These are phyloP conservation scores for Oryza australiensis DNA, from an alignment of 176 grass and related monocot genomes.

Conservation along the genomic window DNA sequence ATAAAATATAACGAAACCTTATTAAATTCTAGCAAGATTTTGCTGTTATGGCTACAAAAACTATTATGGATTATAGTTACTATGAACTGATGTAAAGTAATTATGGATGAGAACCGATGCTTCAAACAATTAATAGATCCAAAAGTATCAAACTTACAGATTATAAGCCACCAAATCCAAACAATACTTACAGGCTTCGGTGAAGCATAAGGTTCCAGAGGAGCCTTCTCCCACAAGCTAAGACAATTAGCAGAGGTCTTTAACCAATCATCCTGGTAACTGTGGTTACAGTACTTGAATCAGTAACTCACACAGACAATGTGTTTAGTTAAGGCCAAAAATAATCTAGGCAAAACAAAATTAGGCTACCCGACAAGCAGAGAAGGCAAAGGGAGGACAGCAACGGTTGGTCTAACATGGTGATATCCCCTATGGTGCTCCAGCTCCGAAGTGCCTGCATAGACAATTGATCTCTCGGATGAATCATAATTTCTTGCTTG, in stretches of 20 bases:
- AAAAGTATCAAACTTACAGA: neutral
- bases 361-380: constrained; percentile 85
- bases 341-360: constrained; percentile 38
- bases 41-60: neutral
- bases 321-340: constrained; percentile 30
- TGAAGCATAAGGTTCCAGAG: constrained; percentile 94
- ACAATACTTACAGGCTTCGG: constrained; percentile 76
- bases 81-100: neutral
- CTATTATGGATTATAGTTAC: neutral
- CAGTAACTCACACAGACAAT: constrained; percentile 35
- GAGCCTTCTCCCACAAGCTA: constrained; percentile 92
- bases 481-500: constrained; percentile 56
- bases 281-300: constrained; percentile 47
- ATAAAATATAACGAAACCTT: neutral
- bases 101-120: neutral
- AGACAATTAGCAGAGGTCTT: constrained; percentile 75
- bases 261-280: constrained; percentile 99
- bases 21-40: neutral
- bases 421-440: constrained; percentile 78
- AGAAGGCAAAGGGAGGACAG: constrained; percentile 72
- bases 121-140: neutral
- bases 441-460: constrained; percentile 56
- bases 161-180: constrained; percentile 4
- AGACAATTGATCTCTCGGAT: constrained; percentile 56
- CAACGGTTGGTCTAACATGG: constrained; percentile 67